A percentile compares a stretch with the other conserved stretches of the same genome.
Conservation (phyloP, 257 asterid genomes). For the Sherardia arvensis region DNA sequence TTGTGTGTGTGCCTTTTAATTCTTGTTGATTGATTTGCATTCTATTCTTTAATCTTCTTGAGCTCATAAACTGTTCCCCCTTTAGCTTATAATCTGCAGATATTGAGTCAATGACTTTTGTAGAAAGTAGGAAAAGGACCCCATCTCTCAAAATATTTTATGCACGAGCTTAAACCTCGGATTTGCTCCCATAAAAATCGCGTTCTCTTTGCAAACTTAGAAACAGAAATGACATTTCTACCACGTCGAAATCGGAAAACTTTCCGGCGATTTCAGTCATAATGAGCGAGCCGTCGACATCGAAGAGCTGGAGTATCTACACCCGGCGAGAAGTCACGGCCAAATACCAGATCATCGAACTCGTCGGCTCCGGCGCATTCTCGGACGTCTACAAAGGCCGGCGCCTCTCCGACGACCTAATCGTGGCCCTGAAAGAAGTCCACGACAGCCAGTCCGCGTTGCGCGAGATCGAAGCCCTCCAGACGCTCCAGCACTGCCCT, state of each 20-base stretch:
- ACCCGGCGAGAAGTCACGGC: constrained; percentile 68
- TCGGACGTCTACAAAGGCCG: constrained; percentile 87
- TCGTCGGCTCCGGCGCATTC: constrained; percentile 90
- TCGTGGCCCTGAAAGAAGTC: constrained; percentile 79
- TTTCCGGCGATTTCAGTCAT: no score
- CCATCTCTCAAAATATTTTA: no score
- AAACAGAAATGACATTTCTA: no score
- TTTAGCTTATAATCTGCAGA: no score
- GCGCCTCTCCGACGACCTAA: constrained; percentile 60
- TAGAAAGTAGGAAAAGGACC: no score
- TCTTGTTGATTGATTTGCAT: neutral
- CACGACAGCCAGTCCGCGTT: constrained; percentile 85
- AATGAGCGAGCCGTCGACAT: no score
- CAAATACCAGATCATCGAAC: constrained; percentile 60
- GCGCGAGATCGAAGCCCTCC: constrained; percentile 82
- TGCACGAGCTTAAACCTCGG: no score
- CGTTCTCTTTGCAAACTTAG: no score
- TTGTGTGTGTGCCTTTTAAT: neutral
- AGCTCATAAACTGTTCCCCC: neutral
- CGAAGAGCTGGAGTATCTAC: constrained; percentile 98
- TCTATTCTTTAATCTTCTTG: neutral
- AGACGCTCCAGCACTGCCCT: constrained; percentile 55
- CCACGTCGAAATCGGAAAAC: no score
- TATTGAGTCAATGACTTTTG: no score
- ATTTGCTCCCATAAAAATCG: no score